phyloP scores from a whole-genome alignment of 2,329 filamentous ascomycete species.

The Dothidotthia symphoricarpi region DNA sequence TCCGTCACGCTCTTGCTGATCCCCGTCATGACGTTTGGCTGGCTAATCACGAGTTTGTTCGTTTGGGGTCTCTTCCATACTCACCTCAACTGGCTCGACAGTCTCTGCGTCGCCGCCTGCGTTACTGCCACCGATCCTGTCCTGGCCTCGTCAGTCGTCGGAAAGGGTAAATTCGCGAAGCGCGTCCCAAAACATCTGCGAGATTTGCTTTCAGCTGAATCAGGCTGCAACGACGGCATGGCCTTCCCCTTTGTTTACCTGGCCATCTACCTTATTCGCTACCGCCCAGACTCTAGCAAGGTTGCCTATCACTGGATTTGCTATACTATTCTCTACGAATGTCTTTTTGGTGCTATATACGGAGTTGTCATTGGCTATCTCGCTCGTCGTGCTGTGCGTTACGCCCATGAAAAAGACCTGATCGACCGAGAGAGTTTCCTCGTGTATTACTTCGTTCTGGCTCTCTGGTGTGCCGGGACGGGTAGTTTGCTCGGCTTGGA shows the following conservation, averaged over 20 bases:
- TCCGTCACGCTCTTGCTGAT: constrained; percentile 85
- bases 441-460: constrained; percentile 97
- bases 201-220: constrained; percentile 92
- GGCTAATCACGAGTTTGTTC: constrained; percentile 88
- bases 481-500: constrained; percentile 89
- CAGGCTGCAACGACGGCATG: constrained; percentile 99
- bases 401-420: constrained; percentile 76
- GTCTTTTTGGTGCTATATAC: constrained; percentile 85
- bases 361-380: constrained; percentile 86
- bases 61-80: constrained; percentile 84
- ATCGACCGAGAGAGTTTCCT: constrained; percentile 97
- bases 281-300: constrained; percentile 64
- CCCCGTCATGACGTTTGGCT: constrained; percentile 96
- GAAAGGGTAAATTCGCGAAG: constrained; percentile 98
- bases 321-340: constrained; percentile 90
- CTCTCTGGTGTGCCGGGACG: constrained; percentile 91
- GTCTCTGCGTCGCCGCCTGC: constrained; percentile 82
- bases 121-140: constrained; percentile 97
- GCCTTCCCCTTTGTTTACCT: constrained; percentile 97
- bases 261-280: constrained; percentile 83
- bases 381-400: constrained; percentile 86
- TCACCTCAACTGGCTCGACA: constrained; percentile 82
- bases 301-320: constrained; percentile 87
- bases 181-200: constrained; percentile 95
- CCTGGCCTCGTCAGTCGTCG: constrained; percentile 93